Evolutionary conservation across 2,329 filamentous ascomycete species (phyloP).

Genomic region (Aphanoascus verrucosus): DNA sequence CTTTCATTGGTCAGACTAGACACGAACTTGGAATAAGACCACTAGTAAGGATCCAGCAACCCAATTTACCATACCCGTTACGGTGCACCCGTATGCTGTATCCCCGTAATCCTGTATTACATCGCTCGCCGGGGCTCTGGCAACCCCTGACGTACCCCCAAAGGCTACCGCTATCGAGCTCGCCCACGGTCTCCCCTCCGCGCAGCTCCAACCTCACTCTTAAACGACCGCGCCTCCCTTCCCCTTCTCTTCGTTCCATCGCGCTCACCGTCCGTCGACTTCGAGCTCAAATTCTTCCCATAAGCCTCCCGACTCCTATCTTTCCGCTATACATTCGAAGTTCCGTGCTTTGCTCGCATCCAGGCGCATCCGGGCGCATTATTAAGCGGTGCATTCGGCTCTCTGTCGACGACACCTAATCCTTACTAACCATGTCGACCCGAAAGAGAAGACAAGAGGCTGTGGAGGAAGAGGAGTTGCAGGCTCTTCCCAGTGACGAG

Average conservation of each 20-base stretch:
- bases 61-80: neutral
- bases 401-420: neutral
- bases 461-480: conserved; percentile 39
- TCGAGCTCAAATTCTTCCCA: neutral
- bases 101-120: neutral
- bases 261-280: neutral
- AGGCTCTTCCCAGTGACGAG: conserved; percentile 40
- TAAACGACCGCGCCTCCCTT: neutral
- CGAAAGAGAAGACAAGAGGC: conserved; percentile 42
- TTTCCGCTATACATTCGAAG: neutral
- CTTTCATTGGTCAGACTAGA: neutral
- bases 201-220: conserved; percentile 2
- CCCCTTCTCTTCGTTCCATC: neutral
- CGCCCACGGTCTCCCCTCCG: conserved; percentile 2
- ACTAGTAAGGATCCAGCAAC: neutral
- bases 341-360: neutral
- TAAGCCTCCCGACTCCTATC: neutral
- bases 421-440: conserved; percentile 34
- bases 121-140: neutral
- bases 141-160: conserved; percentile 10
- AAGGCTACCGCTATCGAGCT: conserved; percentile 8
- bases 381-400: neutral
- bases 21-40: neutral
- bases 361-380: neutral
- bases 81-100: neutral